These are phyloP conservation scores for Tolypocladium paradoxum DNA, from an alignment of 2,329 filamentous ascomycete species.

Conservation along the genomic window DNA sequence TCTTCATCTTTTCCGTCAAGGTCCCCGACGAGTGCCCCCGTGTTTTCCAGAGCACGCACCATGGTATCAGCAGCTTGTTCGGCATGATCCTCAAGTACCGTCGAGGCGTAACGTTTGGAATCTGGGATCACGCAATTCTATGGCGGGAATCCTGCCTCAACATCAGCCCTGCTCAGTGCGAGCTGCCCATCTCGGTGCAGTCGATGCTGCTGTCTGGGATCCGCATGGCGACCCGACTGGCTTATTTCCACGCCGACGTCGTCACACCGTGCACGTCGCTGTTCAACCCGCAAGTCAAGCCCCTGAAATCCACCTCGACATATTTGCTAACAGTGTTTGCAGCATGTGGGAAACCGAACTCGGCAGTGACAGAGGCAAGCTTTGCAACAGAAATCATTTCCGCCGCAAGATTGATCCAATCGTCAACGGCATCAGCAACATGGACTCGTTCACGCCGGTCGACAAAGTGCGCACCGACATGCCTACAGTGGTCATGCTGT, in stretches of 20 bases:
- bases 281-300: constrained; percentile 38
- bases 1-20: constrained; percentile 47
- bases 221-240: constrained; percentile 33
- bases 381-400: constrained; percentile 47
- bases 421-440: constrained; percentile 54
- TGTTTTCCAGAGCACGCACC: constrained; percentile 54
- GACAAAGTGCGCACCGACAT: constrained; percentile 45
- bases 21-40: constrained; percentile 45
- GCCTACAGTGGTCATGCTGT: constrained; percentile 55
- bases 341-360: constrained; percentile 50
- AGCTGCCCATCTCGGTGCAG: constrained; percentile 36
- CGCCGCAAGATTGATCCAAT: constrained; percentile 52
- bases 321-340: background rate
- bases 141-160: constrained; percentile 46
- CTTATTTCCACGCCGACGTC: constrained; percentile 45
- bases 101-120: constrained; percentile 46
- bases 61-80: constrained; percentile 49
- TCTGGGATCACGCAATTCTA: constrained; percentile 54
- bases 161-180: constrained; percentile 36
- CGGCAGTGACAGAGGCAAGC: constrained; percentile 43
- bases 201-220: constrained; percentile 35
- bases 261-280: constrained; percentile 47
- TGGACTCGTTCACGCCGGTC: constrained; percentile 51
- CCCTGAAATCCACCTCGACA: background rate
- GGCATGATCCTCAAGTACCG: constrained; percentile 53